Evolutionary conservation across 106 monocot genomes (phyloP), one percentile per base, ranked within the genome.

Genomic region (Dendrobium nobile): DNA sequence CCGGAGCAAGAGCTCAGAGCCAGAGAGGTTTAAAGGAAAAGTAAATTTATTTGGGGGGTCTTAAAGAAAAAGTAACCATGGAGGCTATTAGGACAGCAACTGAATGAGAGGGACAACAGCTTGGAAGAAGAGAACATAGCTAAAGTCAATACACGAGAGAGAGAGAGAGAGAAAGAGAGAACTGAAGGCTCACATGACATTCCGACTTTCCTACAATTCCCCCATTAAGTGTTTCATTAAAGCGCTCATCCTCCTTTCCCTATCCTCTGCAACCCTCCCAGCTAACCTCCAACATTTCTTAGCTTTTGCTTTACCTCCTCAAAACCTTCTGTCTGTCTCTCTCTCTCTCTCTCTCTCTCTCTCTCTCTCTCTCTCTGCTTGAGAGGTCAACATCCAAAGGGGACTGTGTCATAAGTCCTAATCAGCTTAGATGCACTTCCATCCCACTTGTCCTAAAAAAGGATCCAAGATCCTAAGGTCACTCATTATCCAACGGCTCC

Each of bases 351-450:
- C 68, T 77, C 64, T 76, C 75, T 79, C 56, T 27, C 9, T 54
- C 48, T 64, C n/a, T 24, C 33, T 75, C 45, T 80, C 47, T 80
- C 45, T 58, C 11, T 65, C 61, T 72, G 40, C 26, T 72, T 75
- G 87, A 90, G 9, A 73, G 54, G 90, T 85, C 90, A 87, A 83
- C 85, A 85, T 90, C 81, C 65, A 84, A 84, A 51, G 20, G 78
- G 83, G 33, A 81, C 72, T 51, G 51, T 51, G 51, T 13, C 51
- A 15, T 51, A 80, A 67, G 84, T 82, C 87, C 48, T 80, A 61
- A 84, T 84, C 81, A 61, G 77, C 41, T 82, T 73, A 82, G 85
- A 70, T 83, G 68, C 80, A 76, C 79, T 55, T 83, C 47, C 73
- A 76, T 75, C 83, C 44, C 47, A 47, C 73, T 82, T 79, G 72